phyloP scores from a whole-genome alignment of 441 rosid species.

The Aquilaria agallochum region DNA sequence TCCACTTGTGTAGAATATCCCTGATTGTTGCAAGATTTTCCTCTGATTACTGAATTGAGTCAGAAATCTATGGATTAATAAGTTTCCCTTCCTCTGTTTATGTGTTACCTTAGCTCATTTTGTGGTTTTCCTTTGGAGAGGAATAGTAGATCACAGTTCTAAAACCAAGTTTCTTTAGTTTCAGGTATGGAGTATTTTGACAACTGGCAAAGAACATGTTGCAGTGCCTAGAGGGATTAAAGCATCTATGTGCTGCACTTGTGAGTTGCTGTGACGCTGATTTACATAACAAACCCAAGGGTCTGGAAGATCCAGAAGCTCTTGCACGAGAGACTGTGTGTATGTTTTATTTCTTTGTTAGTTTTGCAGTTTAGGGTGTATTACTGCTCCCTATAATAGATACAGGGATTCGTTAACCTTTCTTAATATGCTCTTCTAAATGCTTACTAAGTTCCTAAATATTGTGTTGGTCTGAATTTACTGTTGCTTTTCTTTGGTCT shows the following conservation, averaged over 20 bases:
- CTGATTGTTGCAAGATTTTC: too few relatives aligned
- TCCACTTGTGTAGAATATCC: not conserved
- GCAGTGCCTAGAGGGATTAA: conserved; percentile 50
- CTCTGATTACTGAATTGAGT: too few relatives aligned
- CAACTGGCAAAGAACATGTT: conserved; percentile 45
- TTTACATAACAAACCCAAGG: conserved; percentile 24
- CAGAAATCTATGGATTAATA: too few relatives aligned
- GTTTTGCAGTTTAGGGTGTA: not conserved
- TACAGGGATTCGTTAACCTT: too few relatives aligned
- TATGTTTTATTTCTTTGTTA: conserved; percentile 23
- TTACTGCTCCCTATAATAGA: too few relatives aligned
- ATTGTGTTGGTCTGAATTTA: conserved; percentile 1
- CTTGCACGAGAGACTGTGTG: conserved; percentile 62
- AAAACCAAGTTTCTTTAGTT: conserved; percentile 2
- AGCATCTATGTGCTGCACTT: conserved; percentile 33
- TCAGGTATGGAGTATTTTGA: conserved; percentile 38
- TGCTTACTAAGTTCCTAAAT: not conserved
- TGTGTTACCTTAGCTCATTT: not conserved
- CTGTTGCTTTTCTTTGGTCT: too few relatives aligned
- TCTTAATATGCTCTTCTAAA: conserved; percentile 2
- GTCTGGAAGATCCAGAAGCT: conserved; percentile 41
- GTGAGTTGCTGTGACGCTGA: conserved; percentile 53
- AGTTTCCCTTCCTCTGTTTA: too few relatives aligned
- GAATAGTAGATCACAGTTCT: not conserved
- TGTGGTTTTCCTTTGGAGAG: not conserved